Evolutionary conservation across 306 rosid genomes (phyloP), one percentile per base, ranked within the genome.

Genomic region (Clitoria ternatea): DNA sequence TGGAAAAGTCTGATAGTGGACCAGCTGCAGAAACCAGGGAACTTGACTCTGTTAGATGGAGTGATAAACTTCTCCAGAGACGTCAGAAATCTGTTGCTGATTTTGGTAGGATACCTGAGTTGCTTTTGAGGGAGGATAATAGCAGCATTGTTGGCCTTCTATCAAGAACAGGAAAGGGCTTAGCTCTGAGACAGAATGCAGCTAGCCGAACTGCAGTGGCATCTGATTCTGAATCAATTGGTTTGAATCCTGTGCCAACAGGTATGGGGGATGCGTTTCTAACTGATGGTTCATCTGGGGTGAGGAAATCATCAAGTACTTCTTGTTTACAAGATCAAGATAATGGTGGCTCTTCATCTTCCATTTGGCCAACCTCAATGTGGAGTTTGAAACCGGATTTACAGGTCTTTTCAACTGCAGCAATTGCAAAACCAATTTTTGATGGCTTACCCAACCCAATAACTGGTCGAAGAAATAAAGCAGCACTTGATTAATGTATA

Each of bases 401-500:
- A 40, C 93, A 86, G 75, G 88, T 78, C 23, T 77, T 89, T 42
- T 85, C 96, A 19, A 64, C 84, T 8, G 84, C 86, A n/a, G 84
- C 83, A 40, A 85, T 81, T 42, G 63, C 68, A 29, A 89, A 85
- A 82, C 96, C 96, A 11, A 91, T 91, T 30, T 87, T 89, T 70
- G 97, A 91, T 75, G 94, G 96, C 66, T 82, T 92, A 66, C 92
- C 98, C 0, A 92, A 78, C 79, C 96, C 96, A 18, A 22, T 79
- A 7, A 73, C 81, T 1, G 79, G 85, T 60, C 83, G 96, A 79
- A 86, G 65, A 79, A 88, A 83, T 82, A 91, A 92, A 83, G 88
- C 98, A 36, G 96, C 96, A 33, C 86, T 92, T 57, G 98, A 92
- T 76, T 92, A 70, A 82, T 72, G 69, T 64, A 47, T 19, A 24